Conservation (phyloP, 805 yeast genomes). For the Yarrowia sp. region DNA sequence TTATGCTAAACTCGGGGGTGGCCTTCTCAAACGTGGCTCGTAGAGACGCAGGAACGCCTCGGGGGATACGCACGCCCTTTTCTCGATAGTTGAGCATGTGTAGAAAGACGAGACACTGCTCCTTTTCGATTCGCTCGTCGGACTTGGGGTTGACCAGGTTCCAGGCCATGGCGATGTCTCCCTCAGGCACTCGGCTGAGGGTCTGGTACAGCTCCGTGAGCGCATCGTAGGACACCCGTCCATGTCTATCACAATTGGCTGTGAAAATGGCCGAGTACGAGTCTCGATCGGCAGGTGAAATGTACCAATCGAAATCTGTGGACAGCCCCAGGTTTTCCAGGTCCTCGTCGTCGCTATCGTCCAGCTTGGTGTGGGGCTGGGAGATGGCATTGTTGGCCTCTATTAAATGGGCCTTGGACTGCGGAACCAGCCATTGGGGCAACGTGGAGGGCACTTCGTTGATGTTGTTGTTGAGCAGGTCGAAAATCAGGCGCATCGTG, state of each 20-base stretch:
- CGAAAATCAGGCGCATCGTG: constrained; percentile 94
- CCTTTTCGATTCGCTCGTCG: constrained; percentile 87
- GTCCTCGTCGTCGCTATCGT: constrained; percentile 53
- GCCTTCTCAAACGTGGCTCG: constrained; percentile 92
- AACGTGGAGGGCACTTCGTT: constrained; percentile 69
- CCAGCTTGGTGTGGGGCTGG: constrained; percentile 41
- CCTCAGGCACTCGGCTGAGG: constrained; percentile 73
- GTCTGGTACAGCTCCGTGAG: constrained; percentile 72
- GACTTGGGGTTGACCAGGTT: constrained; percentile 91
- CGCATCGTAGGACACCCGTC: constrained; percentile 78
- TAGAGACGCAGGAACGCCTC: constrained; percentile 91
- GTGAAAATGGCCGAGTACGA: constrained; percentile 81
- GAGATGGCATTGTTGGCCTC: constrained; percentile 75
- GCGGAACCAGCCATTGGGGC: constrained; percentile 94
- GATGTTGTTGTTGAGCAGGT: constrained; percentile 77
- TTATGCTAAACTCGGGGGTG: constrained; percentile 64
- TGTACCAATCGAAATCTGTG: constrained; percentile 92
- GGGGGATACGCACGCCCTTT: constrained; percentile 82
- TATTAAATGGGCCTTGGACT: constrained; percentile 82
- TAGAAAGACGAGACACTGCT: constrained; percentile 85
- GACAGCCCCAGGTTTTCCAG: constrained; percentile 71
- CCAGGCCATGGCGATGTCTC: constrained; percentile 92
- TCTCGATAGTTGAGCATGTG: constrained; percentile 92
- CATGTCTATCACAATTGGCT: constrained; percentile 75
- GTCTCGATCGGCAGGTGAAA: constrained; percentile 82